Conservation (phyloP, 495 filamentous ascomycete genomes). For the Hyphodiscus hymeniophilus region DNA sequence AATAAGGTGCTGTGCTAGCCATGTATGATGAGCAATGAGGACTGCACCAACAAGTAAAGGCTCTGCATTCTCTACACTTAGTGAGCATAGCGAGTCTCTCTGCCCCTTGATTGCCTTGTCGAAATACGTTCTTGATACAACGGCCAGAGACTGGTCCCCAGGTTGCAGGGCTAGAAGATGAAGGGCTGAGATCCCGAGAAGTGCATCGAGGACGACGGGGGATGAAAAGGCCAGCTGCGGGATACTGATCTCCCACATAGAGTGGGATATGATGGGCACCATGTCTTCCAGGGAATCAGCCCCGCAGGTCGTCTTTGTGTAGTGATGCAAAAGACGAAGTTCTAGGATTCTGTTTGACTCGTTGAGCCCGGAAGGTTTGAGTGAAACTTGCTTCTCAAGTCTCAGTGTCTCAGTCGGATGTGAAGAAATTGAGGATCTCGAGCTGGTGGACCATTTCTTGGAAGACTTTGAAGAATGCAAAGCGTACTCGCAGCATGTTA, state of each 20-base stretch:
- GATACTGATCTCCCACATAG: constrained; percentile 9
- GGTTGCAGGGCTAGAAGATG: constrained; percentile 4
- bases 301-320: not conserved
- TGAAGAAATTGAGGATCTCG: no score
- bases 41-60: constrained; percentile 3
- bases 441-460: constrained; percentile 27
- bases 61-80: not conserved
- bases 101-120: constrained; percentile 2
- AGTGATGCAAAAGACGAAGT: constrained; percentile 9
- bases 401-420: no score
- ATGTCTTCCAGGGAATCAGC: not conserved
- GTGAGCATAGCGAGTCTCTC: not conserved
- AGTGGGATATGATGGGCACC: not conserved
- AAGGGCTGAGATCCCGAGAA: constrained; percentile 2
- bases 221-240: constrained; percentile 10
- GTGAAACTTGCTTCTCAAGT: not conserved
- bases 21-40: constrained; percentile 7
- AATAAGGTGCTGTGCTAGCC: constrained; percentile 1
- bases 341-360: not conserved
- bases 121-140: constrained; percentile 5
- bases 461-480: constrained; percentile 4
- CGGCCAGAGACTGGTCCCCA: not conserved
- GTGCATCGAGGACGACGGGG: constrained; percentile 5
- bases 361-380: not conserved
- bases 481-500: not conserved